phyloP scores from a whole-genome alignment of 2,329 filamentous ascomycete species.

The Escovopsis sp. region DNA sequence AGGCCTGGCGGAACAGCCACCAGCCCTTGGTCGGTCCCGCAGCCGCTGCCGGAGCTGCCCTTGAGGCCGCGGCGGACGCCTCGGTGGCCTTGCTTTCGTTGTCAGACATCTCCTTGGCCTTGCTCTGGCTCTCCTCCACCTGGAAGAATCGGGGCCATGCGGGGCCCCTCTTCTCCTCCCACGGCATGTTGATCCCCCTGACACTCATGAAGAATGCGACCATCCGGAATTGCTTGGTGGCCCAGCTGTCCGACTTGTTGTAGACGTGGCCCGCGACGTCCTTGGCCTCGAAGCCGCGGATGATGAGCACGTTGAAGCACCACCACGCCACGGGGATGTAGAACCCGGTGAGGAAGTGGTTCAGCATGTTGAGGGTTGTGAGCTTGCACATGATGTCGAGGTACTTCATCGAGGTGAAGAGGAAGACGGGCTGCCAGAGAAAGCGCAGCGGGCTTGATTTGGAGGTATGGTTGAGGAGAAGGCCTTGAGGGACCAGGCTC shows the following conservation, averaged over 20 bases:
- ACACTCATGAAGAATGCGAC: conserved; percentile 3
- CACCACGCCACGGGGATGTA: background rate
- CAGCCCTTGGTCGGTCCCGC: background rate
- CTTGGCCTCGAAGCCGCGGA: conserved; percentile 1
- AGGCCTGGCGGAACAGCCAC: conserved; percentile 2
- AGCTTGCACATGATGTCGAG: background rate
- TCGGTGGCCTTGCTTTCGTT: no score
- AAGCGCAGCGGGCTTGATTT: background rate
- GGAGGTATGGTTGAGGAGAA: background rate
- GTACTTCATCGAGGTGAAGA: background rate
- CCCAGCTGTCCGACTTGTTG: background rate
- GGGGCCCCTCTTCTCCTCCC: conserved; percentile 1
- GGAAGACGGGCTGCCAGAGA: background rate
- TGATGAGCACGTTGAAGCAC: conserved; percentile 3
- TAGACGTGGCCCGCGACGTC: conserved; percentile 1
- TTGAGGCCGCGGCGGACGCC: no score
- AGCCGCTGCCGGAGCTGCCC: no score
- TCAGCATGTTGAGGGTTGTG: background rate
- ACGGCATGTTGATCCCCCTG: conserved; percentile 3
- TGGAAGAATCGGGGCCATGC: conserved; percentile 2
- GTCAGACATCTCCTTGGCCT: background rate
- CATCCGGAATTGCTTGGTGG: background rate
- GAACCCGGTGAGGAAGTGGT: background rate
- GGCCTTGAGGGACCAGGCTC: background rate
- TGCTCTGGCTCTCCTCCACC: background rate